Conservation (phyloP, 75 land plant genomes). For the Pinus taeda region DNA sequence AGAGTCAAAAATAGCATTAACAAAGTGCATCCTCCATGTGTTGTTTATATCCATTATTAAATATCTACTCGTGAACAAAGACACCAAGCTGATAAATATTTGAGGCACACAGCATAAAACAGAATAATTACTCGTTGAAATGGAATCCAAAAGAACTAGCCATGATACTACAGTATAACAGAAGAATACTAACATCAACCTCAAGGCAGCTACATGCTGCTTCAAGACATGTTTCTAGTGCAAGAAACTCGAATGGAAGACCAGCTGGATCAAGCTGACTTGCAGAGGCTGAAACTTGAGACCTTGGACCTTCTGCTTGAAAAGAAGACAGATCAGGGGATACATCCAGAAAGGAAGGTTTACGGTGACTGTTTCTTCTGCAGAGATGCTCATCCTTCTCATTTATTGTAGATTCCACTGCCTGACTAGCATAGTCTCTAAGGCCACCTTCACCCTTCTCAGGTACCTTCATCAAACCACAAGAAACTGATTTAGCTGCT, state of each 20-base stretch:
- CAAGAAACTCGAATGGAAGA: conserved; percentile 89
- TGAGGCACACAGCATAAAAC: not conserved
- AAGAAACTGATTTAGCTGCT: not conserved
- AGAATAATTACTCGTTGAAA: not conserved
- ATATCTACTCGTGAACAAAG: not conserved
- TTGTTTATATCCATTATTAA: not conserved
- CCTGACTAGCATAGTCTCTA: not conserved
- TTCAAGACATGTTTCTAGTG: conserved; percentile 81
- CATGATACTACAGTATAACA: not conserved
- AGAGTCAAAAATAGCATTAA: not conserved
- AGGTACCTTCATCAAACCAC: conserved; percentile 12
- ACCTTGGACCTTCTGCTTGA: not conserved
- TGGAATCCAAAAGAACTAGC: not conserved
- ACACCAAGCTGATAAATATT: not conserved
- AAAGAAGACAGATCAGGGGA: not conserved
- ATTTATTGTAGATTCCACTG: not conserved
- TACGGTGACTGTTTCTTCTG: not conserved
- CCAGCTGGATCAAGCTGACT: conserved; percentile 39
- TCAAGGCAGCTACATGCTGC: conserved; percentile 81
- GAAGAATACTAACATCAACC: conserved; percentile 37
- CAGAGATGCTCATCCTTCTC: not conserved
- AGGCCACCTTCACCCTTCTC: conserved; percentile 8
- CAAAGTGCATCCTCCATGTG: not conserved
- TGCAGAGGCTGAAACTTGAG: conserved; percentile 1
- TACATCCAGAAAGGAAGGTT: not conserved